A percentile compares a stretch with the other conserved stretches of the same genome.
These are phyloP conservation scores for Rhodotorula sphaerocarpa DNA, from an alignment of 768 basidiomycete genomes.

Conservation along the genomic window DNA sequence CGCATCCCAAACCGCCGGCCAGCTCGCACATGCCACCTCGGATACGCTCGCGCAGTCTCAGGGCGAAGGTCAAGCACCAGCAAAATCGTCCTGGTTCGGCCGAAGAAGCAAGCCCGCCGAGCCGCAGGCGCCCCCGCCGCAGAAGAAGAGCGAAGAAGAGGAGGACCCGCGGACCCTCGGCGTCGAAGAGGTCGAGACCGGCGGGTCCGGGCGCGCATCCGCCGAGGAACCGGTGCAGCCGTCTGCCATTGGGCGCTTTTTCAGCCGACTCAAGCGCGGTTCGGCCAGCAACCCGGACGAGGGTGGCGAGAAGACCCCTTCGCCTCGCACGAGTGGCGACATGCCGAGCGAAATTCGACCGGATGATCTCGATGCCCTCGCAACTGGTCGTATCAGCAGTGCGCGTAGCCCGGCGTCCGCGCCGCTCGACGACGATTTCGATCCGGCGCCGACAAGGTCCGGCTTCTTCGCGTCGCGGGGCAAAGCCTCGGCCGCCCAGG, in stretches of 20 bases:
- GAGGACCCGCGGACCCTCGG: slow-evolving; percentile 10
- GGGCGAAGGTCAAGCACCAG: background rate
- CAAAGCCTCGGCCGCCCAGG: background rate
- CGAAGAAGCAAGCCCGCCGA: background rate
- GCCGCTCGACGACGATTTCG: slow-evolving; percentile 44
- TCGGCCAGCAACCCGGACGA: background rate
- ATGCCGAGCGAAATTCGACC: background rate
- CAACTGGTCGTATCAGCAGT: background rate
- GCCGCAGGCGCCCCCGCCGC: background rate
- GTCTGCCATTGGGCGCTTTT: slow-evolving; percentile 19
- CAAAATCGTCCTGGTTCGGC: slow-evolving; percentile 14
- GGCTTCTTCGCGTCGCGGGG: slow-evolving; percentile 70
- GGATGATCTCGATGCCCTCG: slow-evolving; percentile 20
- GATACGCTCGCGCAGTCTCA: too few relatives aligned
- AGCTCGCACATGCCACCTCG: background rate
- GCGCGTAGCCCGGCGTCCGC: background rate
- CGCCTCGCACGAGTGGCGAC: background rate
- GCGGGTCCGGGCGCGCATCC: slow-evolving; percentile 1
- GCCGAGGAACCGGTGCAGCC: background rate
- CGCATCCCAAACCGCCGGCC: background rate
- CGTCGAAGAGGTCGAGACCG: slow-evolving; percentile 6
- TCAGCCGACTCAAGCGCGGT: slow-evolving; percentile 8
- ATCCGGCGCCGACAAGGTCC: slow-evolving; percentile 65
- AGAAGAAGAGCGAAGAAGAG: background rate
- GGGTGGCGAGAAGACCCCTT: background rate